These are phyloP conservation scores for Yarrowia galli DNA, from an alignment of 1,139 yeast species.

Conservation along the genomic window DNA sequence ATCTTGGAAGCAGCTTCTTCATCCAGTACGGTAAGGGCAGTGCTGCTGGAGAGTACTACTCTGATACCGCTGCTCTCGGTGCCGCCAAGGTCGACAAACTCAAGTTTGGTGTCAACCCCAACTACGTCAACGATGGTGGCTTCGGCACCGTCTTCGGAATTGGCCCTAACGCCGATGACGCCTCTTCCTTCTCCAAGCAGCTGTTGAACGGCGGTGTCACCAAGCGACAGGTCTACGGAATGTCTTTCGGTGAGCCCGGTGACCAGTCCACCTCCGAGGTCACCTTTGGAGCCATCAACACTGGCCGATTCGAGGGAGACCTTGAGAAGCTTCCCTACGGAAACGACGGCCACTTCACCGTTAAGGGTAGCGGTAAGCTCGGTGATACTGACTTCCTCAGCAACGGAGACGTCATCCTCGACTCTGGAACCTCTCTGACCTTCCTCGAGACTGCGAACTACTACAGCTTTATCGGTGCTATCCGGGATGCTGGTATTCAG, in stretches of 20 bases:
- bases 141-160: constrained; percentile 12
- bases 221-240: constrained; percentile 22
- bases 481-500: constrained; percentile 40
- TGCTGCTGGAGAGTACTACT: not conserved
- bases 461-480: constrained; percentile 40
- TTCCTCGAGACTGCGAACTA: constrained; percentile 44
- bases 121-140: constrained; percentile 6
- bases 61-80: constrained; percentile 3
- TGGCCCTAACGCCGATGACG: not conserved
- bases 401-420: not conserved
- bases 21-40: constrained; percentile 17
- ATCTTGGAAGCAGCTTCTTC: not conserved
- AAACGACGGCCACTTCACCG: not conserved
- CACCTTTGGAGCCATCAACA: constrained; percentile 25
- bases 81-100: not conserved
- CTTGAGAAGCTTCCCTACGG: constrained; percentile 4
- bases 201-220: not conserved
- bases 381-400: not conserved
- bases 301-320: constrained; percentile 11
- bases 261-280: constrained; percentile 49
- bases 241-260: constrained; percentile 4
- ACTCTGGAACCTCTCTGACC: constrained; percentile 23
- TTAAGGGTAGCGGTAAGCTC: not conserved
- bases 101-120: constrained; percentile 12
- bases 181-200: constrained; percentile 16